Base-by-base conservation (phyloP, 257 asterid species). In the Avicennia marina region DNA sequence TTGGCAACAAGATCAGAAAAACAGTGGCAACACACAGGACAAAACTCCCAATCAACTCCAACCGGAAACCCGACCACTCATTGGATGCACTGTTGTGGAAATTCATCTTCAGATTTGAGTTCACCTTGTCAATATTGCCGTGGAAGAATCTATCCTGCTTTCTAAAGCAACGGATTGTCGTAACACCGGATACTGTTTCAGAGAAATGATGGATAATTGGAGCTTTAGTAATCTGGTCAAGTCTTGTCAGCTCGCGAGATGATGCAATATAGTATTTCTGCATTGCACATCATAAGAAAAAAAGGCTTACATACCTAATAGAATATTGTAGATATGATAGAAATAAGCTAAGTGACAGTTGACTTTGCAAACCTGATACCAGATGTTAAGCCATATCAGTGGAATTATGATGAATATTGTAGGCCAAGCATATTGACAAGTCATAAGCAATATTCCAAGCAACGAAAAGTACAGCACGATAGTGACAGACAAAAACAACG, bases 11-110 rank as follows among this genome's bases (percentile, higher is more conserved):
- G 56, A 85, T 54, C 79, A 85, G 57, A 63, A 80, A 82, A 33
- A 66, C 8, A 1, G 82, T 63, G 49, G 93, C 62, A 10, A 71
- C 7, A 34, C 95, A 82, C 1, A 85, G 75, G 46, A 85, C 44
- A 12, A 80, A 55, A 45, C 82, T 64, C n/a, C 95, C 95, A 5
- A 88, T 26, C 60, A 85, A 59, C 74, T 88, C 96, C 62, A 82
- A 69, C 19, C 95, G 96, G 44, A 85, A 83, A 19, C 95, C 87
- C 43, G 85, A 22, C 96, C 96, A 88, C 78, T 82, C 96, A 22
- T 72, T 88, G 1, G 88, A 74, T 33, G 75, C 91, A 60, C 49
- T 71, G 67, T 78, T 88, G 76, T 88, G 88, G 50, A 88, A 88
- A 52, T 65, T 77, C 88, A 79, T 82, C 33, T 74, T 74, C 46